Evolutionary conservation across 1,284 basidiomycete genomes (phyloP).

Genomic region (Polyporus tsugae): DNA sequence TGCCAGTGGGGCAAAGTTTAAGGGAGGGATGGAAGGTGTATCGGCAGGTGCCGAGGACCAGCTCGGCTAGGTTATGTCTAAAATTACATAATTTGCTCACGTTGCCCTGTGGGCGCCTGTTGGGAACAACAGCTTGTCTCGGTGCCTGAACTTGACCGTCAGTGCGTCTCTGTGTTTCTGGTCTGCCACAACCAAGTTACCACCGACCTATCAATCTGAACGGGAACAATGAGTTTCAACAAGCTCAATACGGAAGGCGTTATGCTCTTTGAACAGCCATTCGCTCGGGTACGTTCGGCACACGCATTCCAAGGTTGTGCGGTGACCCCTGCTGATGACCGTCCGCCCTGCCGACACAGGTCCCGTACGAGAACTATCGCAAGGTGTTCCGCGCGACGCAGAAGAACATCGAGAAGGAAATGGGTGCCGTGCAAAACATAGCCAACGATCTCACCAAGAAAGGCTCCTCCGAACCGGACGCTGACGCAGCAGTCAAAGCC

Average conservation of each 20-base stretch:
- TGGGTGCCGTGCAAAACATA: conserved; percentile 64
- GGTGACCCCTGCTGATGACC: conserved; percentile 17
- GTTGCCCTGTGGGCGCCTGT: background rate
- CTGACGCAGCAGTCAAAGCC: conserved; percentile 60
- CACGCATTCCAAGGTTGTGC: conserved; percentile 7
- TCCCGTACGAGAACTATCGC: conserved; percentile 88
- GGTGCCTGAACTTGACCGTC: conserved; percentile 1
- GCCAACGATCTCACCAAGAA: conserved; percentile 63
- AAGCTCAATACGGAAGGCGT: conserved; percentile 79
- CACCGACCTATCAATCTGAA: background rate
- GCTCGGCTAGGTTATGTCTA: background rate
- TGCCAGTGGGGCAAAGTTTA: background rate
- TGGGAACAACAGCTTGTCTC: background rate
- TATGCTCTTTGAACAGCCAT: conserved; percentile 89
- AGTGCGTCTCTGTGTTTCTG: background rate
- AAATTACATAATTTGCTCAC: background rate
- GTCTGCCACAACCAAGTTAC: background rate
- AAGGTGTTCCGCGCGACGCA: conserved; percentile 84
- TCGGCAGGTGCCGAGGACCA: background rate
- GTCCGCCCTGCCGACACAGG: conserved; percentile 53
- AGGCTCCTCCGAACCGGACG: conserved; percentile 48
- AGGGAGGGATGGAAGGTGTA: background rate
- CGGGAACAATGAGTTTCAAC: conserved; percentile 47
- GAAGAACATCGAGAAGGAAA: conserved; percentile 82
- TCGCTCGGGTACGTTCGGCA: conserved; percentile 63